A percentile compares a stretch with the other conserved stretches of the same genome.
Evolutionary conservation across 371 early-diverging fungal genomes (phyloP).

Genomic region (Mortierella polycephala): DNA sequence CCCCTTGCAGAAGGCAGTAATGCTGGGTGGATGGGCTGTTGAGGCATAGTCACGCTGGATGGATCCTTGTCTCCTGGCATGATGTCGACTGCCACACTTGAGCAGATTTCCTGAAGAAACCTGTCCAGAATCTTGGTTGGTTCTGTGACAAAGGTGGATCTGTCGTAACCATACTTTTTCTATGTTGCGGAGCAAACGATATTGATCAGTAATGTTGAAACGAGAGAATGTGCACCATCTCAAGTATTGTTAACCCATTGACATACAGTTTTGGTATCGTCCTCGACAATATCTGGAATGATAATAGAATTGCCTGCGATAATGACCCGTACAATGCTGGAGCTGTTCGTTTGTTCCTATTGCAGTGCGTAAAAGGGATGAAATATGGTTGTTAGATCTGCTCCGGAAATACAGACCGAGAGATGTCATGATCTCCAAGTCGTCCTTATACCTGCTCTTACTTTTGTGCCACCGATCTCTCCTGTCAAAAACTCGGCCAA

Average conservation of each 20-base stretch:
- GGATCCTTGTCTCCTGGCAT: slow-evolving; percentile 91
- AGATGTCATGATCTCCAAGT: background rate
- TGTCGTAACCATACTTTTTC: slow-evolving; percentile 70
- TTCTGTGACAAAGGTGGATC: slow-evolving; percentile 58
- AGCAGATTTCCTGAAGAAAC: slow-evolving; percentile 69
- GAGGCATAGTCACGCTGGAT: slow-evolving; percentile 81
- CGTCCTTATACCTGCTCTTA: slow-evolving; percentile 19
- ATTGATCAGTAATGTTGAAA: background rate
- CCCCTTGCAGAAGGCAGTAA: slow-evolving; percentile 70
- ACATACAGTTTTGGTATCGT: slow-evolving; percentile 55
- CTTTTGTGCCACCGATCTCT: slow-evolving; percentile 69
- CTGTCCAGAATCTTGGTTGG: slow-evolving; percentile 65
- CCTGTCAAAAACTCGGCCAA: slow-evolving; percentile 85
- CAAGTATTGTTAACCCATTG: background rate
- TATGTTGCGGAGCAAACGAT: background rate
- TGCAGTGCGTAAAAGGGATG: background rate
- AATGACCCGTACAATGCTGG: slow-evolving; percentile 71
- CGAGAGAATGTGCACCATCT: background rate
- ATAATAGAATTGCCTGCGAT: slow-evolving; percentile 83
- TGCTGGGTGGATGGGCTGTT: slow-evolving; percentile 81
- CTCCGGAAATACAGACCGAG: background rate
- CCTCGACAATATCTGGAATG: slow-evolving; percentile 50
- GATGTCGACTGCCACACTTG: slow-evolving; percentile 76
- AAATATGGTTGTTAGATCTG: background rate
- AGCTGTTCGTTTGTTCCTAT: slow-evolving; percentile 62